Conservation (phyloP, 176 grass and related monocot species). For the Hyparrhenia diplandra region DNA sequence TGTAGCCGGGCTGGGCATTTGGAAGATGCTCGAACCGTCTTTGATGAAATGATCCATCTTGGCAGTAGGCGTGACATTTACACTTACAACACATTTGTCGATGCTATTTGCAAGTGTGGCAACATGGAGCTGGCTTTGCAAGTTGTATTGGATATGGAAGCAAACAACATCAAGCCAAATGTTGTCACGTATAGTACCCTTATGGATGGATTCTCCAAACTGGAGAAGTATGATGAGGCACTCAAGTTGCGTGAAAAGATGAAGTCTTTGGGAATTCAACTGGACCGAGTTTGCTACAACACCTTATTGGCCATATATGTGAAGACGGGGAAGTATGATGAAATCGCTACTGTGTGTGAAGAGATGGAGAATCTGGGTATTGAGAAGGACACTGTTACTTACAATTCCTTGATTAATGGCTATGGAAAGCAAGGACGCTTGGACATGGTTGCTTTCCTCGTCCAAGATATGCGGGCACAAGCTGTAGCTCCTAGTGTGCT, state of each 20-base stretch:
- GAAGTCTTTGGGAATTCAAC: conserved; percentile 69
- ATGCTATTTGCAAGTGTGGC: conserved; percentile 97
- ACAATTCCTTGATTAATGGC: conserved; percentile 96
- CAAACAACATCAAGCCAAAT: conserved; percentile 69
- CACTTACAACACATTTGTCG: conserved; percentile 97
- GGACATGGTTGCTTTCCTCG: conserved; percentile 69
- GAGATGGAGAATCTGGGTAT: conserved; percentile 84
- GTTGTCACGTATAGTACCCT: conserved; percentile 97
- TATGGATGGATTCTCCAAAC: conserved; percentile 92
- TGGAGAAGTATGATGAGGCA: conserved; percentile 91
- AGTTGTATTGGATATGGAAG: conserved; percentile 75
- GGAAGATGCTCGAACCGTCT: conserved; percentile 67
- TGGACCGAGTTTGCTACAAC: conserved; percentile 96
- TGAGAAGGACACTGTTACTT: conserved; percentile 91
- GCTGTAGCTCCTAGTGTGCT: conserved; percentile 73
- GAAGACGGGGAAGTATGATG: conserved; percentile 76
- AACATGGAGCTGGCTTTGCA: conserved; percentile 85
- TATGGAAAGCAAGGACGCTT: conserved; percentile 94
- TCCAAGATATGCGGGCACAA: conserved; percentile 88
- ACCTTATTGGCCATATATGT: conserved; percentile 86
- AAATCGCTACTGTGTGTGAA: conserved; percentile 75
- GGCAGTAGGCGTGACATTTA: conserved; percentile 92
- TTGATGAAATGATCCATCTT: conserved; percentile 97
- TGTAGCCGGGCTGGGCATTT: conserved; percentile 86
- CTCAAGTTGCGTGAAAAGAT: conserved; percentile 73